Evolutionary conservation across 257 asterid genomes (phyloP), one percentile per base, ranked within the genome.

Genomic region (Coffea canephora): DNA sequence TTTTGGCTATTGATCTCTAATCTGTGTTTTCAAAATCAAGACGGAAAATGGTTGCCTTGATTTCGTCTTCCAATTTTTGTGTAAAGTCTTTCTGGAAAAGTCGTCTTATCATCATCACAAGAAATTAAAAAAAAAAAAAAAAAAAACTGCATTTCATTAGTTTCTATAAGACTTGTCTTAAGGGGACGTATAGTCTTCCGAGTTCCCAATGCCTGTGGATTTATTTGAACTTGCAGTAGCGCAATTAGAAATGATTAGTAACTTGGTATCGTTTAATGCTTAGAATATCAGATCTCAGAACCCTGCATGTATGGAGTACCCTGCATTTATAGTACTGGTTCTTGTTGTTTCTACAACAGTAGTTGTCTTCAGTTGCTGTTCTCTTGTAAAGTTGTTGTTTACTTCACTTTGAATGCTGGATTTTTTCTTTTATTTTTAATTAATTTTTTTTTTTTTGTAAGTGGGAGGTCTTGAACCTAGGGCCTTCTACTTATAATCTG

Each of bases 381-480:
- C 39, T 31, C 21, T 76, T 2, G 13, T 41, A 23, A 19, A 12
- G 71, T 76, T 21, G 19, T 71, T 49, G 21, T 34, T 57, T 61
- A 55, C 59, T 45, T 68, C 12, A 39, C 73, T 23, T 39, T 65
- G 74, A 73, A 66, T 59, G 71, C 71, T 78, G 74, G 19, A 25
- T 27, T 54, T 69, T 69, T 78, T 31, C 1, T 31, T 76, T 81
- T 79, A 69, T 86, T 31, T 31, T 31, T 31, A 31, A 31, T 31
- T 31, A 31, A 31, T 31, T 31, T 31, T 31, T 31, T 27, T 27
- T 27, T 31, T 31, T 31, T 31, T 0, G 31, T 31, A 31, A 31
- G 31, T 31, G 1, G 31, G 31, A 31, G 31, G 31, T 31, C 31
- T 31, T 31, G 31, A 31, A 31, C 31, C 31, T 31, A 31, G 31